phyloP scores from a whole-genome alignment of 148 eudicot genomes.

The Spergularia marina region DNA sequence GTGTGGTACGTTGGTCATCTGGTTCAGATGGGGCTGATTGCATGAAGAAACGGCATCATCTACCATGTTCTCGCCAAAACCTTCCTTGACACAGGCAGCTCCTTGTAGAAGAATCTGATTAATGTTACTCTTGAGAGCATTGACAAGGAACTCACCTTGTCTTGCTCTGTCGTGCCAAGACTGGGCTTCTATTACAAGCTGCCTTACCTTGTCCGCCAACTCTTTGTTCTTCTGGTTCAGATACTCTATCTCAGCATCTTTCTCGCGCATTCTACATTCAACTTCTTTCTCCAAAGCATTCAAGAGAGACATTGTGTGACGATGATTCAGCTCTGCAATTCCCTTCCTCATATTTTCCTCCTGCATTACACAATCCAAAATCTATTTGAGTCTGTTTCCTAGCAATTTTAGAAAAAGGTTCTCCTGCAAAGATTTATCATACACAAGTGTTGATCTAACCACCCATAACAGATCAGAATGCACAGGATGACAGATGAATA shows the following conservation, averaged over 20 bases:
- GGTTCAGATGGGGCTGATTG: constrained; percentile 16
- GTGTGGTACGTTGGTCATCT: background rate
- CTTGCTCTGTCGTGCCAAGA: constrained; percentile 41
- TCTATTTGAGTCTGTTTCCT: background rate
- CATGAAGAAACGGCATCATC: constrained; percentile 37
- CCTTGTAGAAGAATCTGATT: constrained; percentile 31
- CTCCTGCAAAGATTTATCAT: no score
- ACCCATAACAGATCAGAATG: no score
- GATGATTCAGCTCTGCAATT: constrained; percentile 34
- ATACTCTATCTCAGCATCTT: constrained; percentile 41
- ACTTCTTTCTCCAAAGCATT: constrained; percentile 38
- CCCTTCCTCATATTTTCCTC: constrained; percentile 43
- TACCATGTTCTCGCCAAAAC: constrained; percentile 38
- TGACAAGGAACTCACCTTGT: constrained; percentile 39
- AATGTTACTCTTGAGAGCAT: constrained; percentile 38
- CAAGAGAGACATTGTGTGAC: constrained; percentile 34
- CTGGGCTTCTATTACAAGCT: constrained; percentile 32
- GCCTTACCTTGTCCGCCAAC: constrained; percentile 36
- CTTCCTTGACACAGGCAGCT: constrained; percentile 32
- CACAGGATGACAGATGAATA: no score
- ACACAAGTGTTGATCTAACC: no score
- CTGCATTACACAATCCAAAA: constrained; percentile 18
- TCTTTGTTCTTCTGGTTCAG: constrained; percentile 44
- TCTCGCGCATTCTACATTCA: constrained; percentile 31
- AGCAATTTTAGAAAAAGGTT: no score